A percentile compares a stretch with the other conserved stretches of the same genome.
Evolutionary conservation across 2,329 filamentous ascomycete species (phyloP).

Genomic region (Claviceps monticola): DNA sequence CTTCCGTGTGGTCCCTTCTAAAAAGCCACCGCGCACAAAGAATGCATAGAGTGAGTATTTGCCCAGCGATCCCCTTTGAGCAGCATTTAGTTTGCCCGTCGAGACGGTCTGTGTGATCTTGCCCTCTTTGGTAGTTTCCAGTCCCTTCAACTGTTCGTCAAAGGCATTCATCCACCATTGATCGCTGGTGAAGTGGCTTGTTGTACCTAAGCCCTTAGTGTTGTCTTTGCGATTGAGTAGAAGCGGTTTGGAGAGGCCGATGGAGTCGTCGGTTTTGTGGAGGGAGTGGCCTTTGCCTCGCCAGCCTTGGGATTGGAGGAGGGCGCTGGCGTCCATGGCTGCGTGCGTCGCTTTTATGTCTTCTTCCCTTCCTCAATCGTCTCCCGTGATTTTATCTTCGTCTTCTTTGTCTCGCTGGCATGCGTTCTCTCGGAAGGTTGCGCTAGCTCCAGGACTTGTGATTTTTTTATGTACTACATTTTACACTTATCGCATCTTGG

Average conservation of each 20-base stretch:
- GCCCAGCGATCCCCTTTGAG: constrained; percentile 36
- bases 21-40: constrained; percentile 70
- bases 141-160: constrained; percentile 72
- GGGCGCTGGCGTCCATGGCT: constrained; percentile 68
- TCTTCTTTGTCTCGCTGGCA: too few relatives aligned
- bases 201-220: constrained; percentile 67
- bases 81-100: constrained; percentile 39
- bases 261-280: constrained; percentile 56
- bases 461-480: too few relatives aligned
- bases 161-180: constrained; percentile 98
- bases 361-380: neutral
- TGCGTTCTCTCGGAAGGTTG: too few relatives aligned
- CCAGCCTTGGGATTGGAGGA: constrained; percentile 82
- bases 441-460: too few relatives aligned
- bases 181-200: constrained; percentile 53
- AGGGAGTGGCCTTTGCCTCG: constrained; percentile 78
- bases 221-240: constrained; percentile 73
- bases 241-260: constrained; percentile 71
- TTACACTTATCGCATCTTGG: too few relatives aligned
- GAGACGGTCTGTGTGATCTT: constrained; percentile 42
- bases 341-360: neutral
- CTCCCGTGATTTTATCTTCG: too few relatives aligned
- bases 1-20: constrained; percentile 52
- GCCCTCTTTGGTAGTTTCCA: constrained; percentile 49
- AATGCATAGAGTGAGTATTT: constrained; percentile 62